These are phyloP conservation scores for Hemisphaericaspora xylofermentans DNA, from an alignment of 1,139 yeast genomes.

Conservation along the genomic window DNA sequence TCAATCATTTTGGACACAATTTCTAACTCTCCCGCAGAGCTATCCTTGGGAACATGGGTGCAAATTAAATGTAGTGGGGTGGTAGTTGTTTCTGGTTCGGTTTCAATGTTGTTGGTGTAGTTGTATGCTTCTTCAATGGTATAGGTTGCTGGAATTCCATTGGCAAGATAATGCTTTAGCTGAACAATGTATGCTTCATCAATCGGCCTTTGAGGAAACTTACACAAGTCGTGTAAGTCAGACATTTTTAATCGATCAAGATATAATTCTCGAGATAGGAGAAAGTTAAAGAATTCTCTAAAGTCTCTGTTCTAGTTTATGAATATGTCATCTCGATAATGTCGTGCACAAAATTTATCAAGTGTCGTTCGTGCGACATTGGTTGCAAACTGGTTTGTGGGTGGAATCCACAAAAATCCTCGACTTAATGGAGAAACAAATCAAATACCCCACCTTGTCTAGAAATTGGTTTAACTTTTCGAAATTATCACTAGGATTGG, in stretches of 20 bases:
- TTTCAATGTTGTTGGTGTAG: conserved; percentile 42
- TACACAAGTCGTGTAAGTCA: conserved; percentile 68
- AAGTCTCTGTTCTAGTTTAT: too few relatives aligned
- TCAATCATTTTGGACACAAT: conserved; percentile 59
- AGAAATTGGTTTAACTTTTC: too few relatives aligned
- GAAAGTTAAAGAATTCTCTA: too few relatives aligned
- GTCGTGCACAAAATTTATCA: background rate
- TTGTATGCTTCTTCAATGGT: conserved; percentile 75
- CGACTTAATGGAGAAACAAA: too few relatives aligned
- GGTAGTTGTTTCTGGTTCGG: conserved; percentile 45
- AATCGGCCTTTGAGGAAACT: conserved; percentile 57
- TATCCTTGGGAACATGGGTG: conserved; percentile 49
- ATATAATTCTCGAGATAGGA: background rate
- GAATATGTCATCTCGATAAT: background rate
- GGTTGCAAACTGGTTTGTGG: too few relatives aligned
- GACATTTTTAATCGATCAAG: conserved; percentile 49
- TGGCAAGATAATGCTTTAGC: conserved; percentile 46
- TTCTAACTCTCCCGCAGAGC: conserved; percentile 40
- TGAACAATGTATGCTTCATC: conserved; percentile 42
- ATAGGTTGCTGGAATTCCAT: conserved; percentile 79
- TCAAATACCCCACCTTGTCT: too few relatives aligned
- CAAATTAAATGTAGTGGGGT: conserved; percentile 77
- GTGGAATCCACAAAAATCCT: too few relatives aligned
- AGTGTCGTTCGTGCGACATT: background rate
- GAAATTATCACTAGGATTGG: too few relatives aligned